Base-by-base conservation (phyloP, 2,329 filamentous ascomycete genomes). In the Alternaria burnsii region DNA sequence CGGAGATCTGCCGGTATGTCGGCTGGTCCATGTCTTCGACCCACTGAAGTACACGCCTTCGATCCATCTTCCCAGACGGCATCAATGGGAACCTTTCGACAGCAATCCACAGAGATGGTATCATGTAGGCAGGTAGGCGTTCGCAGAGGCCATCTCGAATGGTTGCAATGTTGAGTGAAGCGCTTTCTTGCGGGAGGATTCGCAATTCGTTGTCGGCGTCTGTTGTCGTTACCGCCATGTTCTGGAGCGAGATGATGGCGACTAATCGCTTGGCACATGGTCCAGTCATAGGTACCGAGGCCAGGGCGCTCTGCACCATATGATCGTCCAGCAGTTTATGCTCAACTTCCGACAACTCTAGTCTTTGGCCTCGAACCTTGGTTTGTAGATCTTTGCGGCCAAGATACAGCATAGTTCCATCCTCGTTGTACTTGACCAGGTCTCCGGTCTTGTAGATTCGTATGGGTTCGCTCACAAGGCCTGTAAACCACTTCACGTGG, bases 261-360 rank as follows among this genome's bases (percentile, higher is more conserved):
- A 77, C 70, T 9, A 77, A 60, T n/a, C 74, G 70, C 58, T 76
- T 76, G 5, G 70, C 69, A 52, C 73, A 76, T 44, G 68, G 72
- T 4, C 74, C 74, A 42, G 61, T 43, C 6, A 55, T 65, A 8
- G 74, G 73, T 7, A 77, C 73, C 16, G 69, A 61, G 5, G 73
- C 73, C 22, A 76, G 55, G 3, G 69, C 73, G 51, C 70, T 74
- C 28, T 76, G 73, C 20, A 75, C 65, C 8, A 65, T 55, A 3
- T 62, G 24, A 32, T 76, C 73, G 18, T 70, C 63, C 41, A 73
- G 69, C 42, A 81, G 78, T 54, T 82, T 79, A 59, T 81, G 77
- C 66, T 83, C 81, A 26, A 83, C 79, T 59, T 83, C 81, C 16
- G 77, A 79, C 3, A 83, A 65, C 57, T 83, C 81, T 28, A 83